These are phyloP conservation scores for Globisporangium yorkense DNA, from an alignment of 352 stramenopile genomes.

Conservation along the genomic window DNA sequence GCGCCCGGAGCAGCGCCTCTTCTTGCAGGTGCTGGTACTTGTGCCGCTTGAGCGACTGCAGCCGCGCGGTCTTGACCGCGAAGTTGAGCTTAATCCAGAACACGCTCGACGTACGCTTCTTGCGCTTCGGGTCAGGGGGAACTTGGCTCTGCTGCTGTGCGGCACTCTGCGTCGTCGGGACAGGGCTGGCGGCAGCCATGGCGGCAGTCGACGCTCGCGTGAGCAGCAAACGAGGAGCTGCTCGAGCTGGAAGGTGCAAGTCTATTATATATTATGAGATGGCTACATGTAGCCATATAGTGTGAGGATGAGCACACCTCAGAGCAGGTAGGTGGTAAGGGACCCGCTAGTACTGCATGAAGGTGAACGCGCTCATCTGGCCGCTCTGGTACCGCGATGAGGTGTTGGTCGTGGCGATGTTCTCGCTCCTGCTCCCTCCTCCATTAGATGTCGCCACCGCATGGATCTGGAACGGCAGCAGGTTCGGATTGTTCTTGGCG, in stretches of 20 bases:
- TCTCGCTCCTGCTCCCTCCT: not conserved
- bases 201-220: not conserved
- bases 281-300: not conserved
- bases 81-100: constrained; percentile 77
- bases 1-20: constrained; percentile 49
- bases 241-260: not conserved
- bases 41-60: constrained; percentile 58
- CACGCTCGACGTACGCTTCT: constrained; percentile 33
- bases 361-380: constrained; percentile 11
- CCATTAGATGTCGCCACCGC: not conserved
- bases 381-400: constrained; percentile 11
- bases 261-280: not conserved
- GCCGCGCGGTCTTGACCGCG: constrained; percentile 50
- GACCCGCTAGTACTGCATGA: constrained; percentile 5
- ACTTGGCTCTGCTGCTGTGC: not conserved
- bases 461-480: constrained; percentile 29
- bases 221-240: not conserved
- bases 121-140: not conserved
- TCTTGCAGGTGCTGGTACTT: constrained; percentile 77
- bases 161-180: not conserved
- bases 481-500: constrained; percentile 19
- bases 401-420: constrained; percentile 12
- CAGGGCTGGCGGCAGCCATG: not conserved
- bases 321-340: too few relatives aligned
- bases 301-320: too few relatives aligned